These are phyloP conservation scores for Zanthoxylum bungeanum DNA, from an alignment of 345 rosid genomes.

Conservation along the genomic window DNA sequence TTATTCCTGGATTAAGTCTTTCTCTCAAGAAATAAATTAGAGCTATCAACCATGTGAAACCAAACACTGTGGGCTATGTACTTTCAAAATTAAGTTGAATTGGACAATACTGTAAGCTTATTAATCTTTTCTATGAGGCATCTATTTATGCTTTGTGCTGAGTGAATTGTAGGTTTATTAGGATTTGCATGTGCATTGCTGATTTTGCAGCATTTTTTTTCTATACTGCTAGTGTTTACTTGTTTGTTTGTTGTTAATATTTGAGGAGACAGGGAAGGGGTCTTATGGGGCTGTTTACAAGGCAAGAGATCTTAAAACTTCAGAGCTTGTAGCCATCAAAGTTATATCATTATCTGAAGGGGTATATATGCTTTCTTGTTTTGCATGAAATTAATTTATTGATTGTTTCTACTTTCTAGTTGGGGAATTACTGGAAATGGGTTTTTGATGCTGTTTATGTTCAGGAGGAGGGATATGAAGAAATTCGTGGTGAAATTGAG, in stretches of 20 bases:
- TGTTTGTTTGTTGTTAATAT: neutral
- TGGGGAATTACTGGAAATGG: slow-evolving; percentile 11
- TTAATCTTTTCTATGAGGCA: neutral
- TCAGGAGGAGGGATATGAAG: slow-evolving; percentile 99
- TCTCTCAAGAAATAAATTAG: no score
- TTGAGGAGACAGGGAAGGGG: slow-evolving; percentile 78
- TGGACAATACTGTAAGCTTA: neutral
- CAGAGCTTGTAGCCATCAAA: slow-evolving; percentile 97
- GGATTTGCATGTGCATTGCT: neutral
- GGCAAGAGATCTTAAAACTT: slow-evolving; percentile 90
- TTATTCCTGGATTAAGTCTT: no score
- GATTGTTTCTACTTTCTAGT: neutral
- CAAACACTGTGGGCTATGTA: neutral
- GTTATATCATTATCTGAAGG: slow-evolving; percentile 91
- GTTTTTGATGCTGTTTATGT: slow-evolving; percentile 15
- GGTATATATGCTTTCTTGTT: slow-evolving; percentile 40
- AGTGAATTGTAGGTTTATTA: neutral
- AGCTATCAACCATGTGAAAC: no score
- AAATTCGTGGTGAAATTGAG: slow-evolving; percentile 97
- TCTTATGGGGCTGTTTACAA: slow-evolving; percentile 97
- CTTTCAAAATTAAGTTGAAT: neutral
- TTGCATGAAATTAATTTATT: neutral
- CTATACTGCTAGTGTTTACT: neutral
- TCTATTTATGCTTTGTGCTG: neutral
- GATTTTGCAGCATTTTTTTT: slow-evolving; percentile 8